Evolutionary conservation across 1,139 yeast species (phyloP), one percentile per base, ranked within the genome.

Genomic region (Magnusiomyces sp.): DNA sequence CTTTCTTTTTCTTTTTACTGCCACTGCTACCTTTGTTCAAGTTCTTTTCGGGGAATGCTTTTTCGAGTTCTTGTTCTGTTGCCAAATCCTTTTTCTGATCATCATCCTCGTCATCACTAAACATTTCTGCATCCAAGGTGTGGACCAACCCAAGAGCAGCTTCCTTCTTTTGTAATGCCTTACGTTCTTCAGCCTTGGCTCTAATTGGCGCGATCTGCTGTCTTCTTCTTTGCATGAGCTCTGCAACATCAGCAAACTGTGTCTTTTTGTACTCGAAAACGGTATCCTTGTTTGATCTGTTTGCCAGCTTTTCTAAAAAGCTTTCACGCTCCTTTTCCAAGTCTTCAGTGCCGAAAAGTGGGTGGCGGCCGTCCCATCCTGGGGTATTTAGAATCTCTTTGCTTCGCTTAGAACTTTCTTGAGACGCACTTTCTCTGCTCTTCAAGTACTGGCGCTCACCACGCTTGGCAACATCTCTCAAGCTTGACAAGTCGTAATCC

Each of bases 321-420:
- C 70, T 77, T 44, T 86, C 76, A 63, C 89, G 86, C 62, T 89
- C 97, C 50, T 75, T 49, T 2, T 56, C 55, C 6, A 62, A 57
- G 39, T 59, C 57, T 19, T 57, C 59, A n/a, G 27, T 19, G 23
- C 94, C 94, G 66, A 87, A 87, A 50, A 84, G 64, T 40, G 88
- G 66, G 67, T 88, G 90, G 59, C 85, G 92, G 33, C 79, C 89
- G 64, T 90, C 95, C 97, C 97, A 94, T 2, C 85, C 89, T n/a
- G 66, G 65, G 9, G 81, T 73, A n/a, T 75, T 75, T 55, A 84
- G 68, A 46, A 92, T 72, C 61, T 88, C 95, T 64, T 86, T 90
- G 29, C 95, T 76, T 62, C 97, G 75, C 61, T 85, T 86, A 39
- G 87, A 77, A 7, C 95, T 83, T 62, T 89, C 97, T 31, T 72